These are phyloP conservation scores for Neonectria punicea DNA, from an alignment of 2,329 filamentous ascomycete species.

Conservation along the genomic window DNA sequence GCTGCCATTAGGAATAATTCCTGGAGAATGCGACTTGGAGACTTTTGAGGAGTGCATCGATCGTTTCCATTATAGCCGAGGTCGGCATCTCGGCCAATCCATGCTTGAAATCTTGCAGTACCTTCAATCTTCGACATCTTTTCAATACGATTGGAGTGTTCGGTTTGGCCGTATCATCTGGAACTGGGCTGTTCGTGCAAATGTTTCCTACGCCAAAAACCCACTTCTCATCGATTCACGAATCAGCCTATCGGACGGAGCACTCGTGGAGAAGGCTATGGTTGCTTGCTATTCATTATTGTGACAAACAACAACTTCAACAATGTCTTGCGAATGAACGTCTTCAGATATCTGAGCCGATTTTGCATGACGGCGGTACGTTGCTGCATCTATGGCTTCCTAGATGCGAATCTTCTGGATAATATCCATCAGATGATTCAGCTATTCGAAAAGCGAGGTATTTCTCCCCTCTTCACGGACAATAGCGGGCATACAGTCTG, in stretches of 20 bases:
- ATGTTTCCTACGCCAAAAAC: background rate
- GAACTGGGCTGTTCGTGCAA: background rate
- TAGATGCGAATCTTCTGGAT: too few relatives aligned
- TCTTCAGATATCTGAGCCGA: background rate
- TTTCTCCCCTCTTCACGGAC: background rate
- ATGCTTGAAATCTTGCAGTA: background rate
- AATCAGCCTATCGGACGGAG: background rate
- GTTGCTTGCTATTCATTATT: too few relatives aligned
- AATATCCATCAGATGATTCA: too few relatives aligned
- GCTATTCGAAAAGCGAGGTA: background rate
- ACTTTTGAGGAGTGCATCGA: background rate
- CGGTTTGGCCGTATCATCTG: background rate
- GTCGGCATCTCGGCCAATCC: too few relatives aligned
- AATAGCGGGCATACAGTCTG: background rate
- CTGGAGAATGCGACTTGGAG: background rate
- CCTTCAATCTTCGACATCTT: background rate
- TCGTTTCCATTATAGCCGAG: too few relatives aligned
- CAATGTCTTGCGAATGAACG: background rate
- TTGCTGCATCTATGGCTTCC: too few relatives aligned
- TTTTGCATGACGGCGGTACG: accelerated
- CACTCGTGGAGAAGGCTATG: background rate
- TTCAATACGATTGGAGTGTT: background rate
- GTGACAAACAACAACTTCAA: accelerated
- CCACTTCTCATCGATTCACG: background rate
- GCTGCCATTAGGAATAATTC: background rate